Evolutionary conservation across 1,284 basidiomycete species (phyloP), one percentile per base, ranked within the genome.

Genomic region (Puccinia brachypodii): DNA sequence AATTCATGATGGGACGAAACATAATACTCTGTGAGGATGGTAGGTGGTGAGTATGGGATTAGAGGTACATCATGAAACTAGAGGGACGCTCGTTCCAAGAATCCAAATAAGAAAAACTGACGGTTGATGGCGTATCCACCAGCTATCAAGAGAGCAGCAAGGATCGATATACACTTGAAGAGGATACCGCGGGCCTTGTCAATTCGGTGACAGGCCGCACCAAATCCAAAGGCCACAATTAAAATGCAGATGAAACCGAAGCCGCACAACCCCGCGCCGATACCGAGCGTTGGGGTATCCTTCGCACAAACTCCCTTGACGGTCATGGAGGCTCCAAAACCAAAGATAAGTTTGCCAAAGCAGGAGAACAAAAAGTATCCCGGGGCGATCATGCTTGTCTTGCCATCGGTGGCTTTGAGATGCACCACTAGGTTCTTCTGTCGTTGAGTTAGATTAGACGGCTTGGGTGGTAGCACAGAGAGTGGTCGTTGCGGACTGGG

Each of bases 291-390:
- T 0, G 28, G 3, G 7, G 47, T 13, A 31, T 69, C 64, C 2
- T 71, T 68, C 8, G 14, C 33, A 38, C 40, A 66, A 8, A 69
- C 50, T 19, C 76, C 76, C 50, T 78, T 78, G 22, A 78, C 76
- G 36, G 76, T 36, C 53, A 78, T 69, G 3, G 76, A 68, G 1
- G 76, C 62, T 6, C 76, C 76, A 50, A 78, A 71, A 9, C 76
- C 76, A 50, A 78, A 78, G 47, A 78, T 56, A 2, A 78, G 66
- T 56, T 78, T 78, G 13, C 76, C 76, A 14, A 78, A 71, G n/a
- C 76, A 69, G 2, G 76, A 62, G 16, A 78, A 69, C 13, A 78
- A 33, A n/a, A 78, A 71, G 66, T 50, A 78, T 0, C n/a, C 76
- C 19, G 22, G 31, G 22, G 76, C 44, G 8, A 78, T 13, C 19